Percentiles rank a stretch among this genome's conserved stretches.
Conservation (phyloP, 2,329 filamentous ascomycete genomes). For the Arthrobotrys conoides region DNA sequence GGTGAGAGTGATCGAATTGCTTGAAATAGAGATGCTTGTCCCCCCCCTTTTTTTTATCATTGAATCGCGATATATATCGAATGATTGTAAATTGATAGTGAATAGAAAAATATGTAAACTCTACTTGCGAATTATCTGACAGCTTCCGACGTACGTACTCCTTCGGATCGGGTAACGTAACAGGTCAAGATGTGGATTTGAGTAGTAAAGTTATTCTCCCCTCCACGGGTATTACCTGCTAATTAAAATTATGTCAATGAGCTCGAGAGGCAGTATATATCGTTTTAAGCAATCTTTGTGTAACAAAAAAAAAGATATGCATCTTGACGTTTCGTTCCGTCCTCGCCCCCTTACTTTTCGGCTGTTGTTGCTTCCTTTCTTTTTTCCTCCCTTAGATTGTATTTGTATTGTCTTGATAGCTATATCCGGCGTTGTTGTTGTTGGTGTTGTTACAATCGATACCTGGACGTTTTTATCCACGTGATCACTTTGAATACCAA, state of each 20-base stretch:
- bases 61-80: not conserved
- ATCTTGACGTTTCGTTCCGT: too few relatives aligned
- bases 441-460: too few relatives aligned
- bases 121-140: not conserved
- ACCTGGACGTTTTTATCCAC: not conserved
- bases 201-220: too few relatives aligned
- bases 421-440: not conserved
- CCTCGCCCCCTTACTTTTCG: too few relatives aligned
- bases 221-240: too few relatives aligned
- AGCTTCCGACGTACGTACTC: not conserved
- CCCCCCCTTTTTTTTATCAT: conserved; percentile 1
- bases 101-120: not conserved
- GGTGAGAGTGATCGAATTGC: conserved; percentile 6
- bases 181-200: too few relatives aligned
- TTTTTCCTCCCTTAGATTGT: not conserved
- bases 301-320: too few relatives aligned
- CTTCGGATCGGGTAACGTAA: not conserved
- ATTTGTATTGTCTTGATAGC: too few relatives aligned
- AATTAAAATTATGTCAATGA: too few relatives aligned
- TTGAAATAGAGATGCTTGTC: conserved; percentile 18
- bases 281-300: too few relatives aligned
- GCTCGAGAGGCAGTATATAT: too few relatives aligned
- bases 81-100: not conserved
- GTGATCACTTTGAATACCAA: not conserved
- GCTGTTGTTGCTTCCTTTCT: not conserved